Evolutionary conservation across 2,329 filamentous ascomycete species (phyloP), one percentile per base, ranked within the genome.

Genomic region (Ophiostoma quercus): DNA sequence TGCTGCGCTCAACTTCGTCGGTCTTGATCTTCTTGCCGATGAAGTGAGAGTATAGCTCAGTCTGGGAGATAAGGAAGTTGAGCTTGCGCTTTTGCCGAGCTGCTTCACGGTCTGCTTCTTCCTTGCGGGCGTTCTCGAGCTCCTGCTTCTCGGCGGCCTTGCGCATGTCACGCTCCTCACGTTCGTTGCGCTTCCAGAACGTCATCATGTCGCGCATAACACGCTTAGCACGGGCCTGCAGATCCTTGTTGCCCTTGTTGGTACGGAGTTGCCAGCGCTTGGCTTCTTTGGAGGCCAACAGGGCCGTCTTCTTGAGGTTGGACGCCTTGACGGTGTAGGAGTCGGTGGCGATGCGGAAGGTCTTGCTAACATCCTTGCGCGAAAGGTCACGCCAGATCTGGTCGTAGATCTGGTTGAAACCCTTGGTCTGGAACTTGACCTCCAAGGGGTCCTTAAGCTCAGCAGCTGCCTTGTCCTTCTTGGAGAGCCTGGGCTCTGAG

Each of bases 11-110:
- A 66, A 97, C 92, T 77, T 98, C 94, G 75, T 95, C 91, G 1
- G 94, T 98, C 82, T 97, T 97, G 81, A 98, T 96, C 84, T 99
- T 99, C 83, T 97, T 96, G 79, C 95, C 94, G 76, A 99, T 97
- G 80, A 99, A 99, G 84, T 99, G 95, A 60, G 94, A 98, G 83
- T 99, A 99, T 67, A 99, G 85, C 79, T 99, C 95, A 0, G 95
- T 99, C 81, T 99, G 95, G 0, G 94, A 97, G 79, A 99, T 99
- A 73, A 99, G 86, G 85, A 99, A 99, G 81, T 99, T 98, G 78
- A 99, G 91, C 83, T 99, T 99, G 76, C 95, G 89, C 87, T 96
- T 97, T 82, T 99, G 95, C 73, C 95, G 88, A 75, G 96, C 96
- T 19, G 95, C 93, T 85, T 99, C 95, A 74, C 96, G 93, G 76